Evolutionary conservation across 2,329 filamentous ascomycete genomes (phyloP).

Genomic region (Penicillium hesseltinei): DNA sequence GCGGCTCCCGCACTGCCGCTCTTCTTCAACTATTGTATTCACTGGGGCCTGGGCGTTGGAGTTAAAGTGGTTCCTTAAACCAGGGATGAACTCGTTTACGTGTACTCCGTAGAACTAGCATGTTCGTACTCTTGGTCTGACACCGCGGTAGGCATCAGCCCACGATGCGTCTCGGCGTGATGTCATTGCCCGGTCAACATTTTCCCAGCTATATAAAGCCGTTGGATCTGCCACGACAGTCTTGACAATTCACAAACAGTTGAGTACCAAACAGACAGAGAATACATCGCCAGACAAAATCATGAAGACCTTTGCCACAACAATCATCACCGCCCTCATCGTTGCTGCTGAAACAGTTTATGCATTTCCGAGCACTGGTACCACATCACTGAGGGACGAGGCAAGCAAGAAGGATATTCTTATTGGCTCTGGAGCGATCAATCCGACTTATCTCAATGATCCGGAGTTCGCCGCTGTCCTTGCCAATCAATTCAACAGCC

Average conservation of each 20-base stretch:
- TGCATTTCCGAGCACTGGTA: neutral
- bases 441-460: neutral
- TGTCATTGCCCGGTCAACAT: neutral
- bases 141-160: neutral
- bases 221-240: neutral
- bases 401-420: neutral
- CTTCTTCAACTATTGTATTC: too few species aligned
- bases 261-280: neutral
- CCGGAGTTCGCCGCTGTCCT: slow-evolving; percentile 7
- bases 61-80: too few species aligned
- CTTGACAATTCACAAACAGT: neutral
- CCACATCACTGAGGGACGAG: neutral
- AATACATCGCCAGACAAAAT: neutral
- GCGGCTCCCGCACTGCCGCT: too few species aligned
- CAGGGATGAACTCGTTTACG: too few species aligned
- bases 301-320: neutral
- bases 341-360: neutral
- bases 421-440: neutral
- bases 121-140: neutral
- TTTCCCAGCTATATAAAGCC: neutral
- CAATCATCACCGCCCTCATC: neutral
- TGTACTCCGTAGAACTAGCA: neutral
- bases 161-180: neutral
- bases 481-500: slow-evolving; percentile 12
- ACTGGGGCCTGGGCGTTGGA: too few species aligned